Percentiles rank a stretch among this genome's conserved stretches.
Conservation (phyloP, 495 filamentous ascomycete species). For the Penicillium ucsense region DNA sequence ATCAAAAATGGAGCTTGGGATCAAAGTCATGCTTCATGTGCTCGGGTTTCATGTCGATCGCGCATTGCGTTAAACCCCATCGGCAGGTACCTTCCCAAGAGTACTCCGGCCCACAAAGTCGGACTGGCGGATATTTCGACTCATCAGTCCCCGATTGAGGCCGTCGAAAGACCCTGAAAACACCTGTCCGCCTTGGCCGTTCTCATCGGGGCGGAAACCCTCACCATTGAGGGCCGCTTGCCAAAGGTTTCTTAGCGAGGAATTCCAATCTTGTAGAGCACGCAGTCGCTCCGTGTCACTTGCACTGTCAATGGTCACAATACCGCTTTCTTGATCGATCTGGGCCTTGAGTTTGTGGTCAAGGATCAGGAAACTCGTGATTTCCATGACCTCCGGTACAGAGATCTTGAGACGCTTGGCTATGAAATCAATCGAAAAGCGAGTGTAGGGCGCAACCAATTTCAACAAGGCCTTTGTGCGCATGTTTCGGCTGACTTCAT, state of each 20-base stretch:
- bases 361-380: slow-evolving; percentile 84
- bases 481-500: slow-evolving; percentile 97
- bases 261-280: slow-evolving; percentile 64
- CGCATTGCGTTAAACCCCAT: too few species aligned
- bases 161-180: slow-evolving; percentile 28
- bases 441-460: slow-evolving; percentile 87
- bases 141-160: too few species aligned
- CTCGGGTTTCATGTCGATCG: too few species aligned
- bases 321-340: slow-evolving; percentile 81
- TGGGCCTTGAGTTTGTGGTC: slow-evolving; percentile 77
- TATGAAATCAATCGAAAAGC: slow-evolving; percentile 79
- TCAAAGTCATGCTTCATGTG: too few species aligned
- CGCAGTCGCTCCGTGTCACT: slow-evolving; percentile 64
- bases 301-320: slow-evolving; percentile 66
- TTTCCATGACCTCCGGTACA: slow-evolving; percentile 80
- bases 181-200: slow-evolving; percentile 15
- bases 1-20: too few species aligned
- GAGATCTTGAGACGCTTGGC: slow-evolving; percentile 78
- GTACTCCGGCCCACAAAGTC: too few species aligned
- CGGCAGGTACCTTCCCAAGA: too few species aligned
- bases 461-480: slow-evolving; percentile 92
- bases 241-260: slow-evolving; percentile 56
- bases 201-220: slow-evolving; percentile 48
- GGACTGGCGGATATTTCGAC: too few species aligned
- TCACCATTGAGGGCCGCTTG: slow-evolving; percentile 61